These are phyloP conservation scores for Chrysoporthe deuterocubensis DNA, from an alignment of 2,329 filamentous ascomycete genomes.

Conservation along the genomic window DNA sequence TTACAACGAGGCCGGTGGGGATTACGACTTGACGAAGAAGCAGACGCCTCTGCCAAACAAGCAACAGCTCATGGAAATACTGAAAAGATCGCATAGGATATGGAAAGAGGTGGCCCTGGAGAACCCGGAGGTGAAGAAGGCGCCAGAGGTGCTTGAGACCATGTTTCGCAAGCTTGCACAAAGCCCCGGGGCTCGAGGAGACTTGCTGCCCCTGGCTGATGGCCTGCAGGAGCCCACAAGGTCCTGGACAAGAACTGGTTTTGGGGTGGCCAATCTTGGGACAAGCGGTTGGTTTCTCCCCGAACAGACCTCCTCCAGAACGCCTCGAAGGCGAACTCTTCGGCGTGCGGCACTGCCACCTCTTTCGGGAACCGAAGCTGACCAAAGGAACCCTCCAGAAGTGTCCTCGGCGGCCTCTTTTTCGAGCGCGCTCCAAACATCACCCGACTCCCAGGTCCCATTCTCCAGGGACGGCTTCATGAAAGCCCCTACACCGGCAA, in stretches of 20 bases:
- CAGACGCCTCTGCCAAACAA: slow-evolving; percentile 41
- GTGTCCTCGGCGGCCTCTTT: not conserved
- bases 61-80: slow-evolving; percentile 44
- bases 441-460: not conserved
- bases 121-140: slow-evolving; percentile 49
- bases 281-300: slow-evolving; percentile 14
- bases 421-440: not conserved
- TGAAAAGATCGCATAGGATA: slow-evolving; percentile 48
- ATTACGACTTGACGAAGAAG: slow-evolving; percentile 41
- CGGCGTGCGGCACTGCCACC: too few species aligned
- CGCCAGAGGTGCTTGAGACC: slow-evolving; percentile 48
- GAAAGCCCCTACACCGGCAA: not conserved
- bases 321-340: not conserved
- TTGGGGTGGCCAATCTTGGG: slow-evolving; percentile 6
- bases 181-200: slow-evolving; percentile 11
- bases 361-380: not conserved
- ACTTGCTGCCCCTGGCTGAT: slow-evolving; percentile 8
- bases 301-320: not conserved
- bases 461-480: slow-evolving; percentile 9
- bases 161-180: slow-evolving; percentile 48
- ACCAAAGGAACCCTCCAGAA: not conserved
- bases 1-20: slow-evolving; percentile 43
- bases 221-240: not conserved
- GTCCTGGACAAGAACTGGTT: not conserved
- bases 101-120: slow-evolving; percentile 47